Conservation (phyloP, 2,329 filamentous ascomycete genomes). For the Aspergillus sp. region DNA sequence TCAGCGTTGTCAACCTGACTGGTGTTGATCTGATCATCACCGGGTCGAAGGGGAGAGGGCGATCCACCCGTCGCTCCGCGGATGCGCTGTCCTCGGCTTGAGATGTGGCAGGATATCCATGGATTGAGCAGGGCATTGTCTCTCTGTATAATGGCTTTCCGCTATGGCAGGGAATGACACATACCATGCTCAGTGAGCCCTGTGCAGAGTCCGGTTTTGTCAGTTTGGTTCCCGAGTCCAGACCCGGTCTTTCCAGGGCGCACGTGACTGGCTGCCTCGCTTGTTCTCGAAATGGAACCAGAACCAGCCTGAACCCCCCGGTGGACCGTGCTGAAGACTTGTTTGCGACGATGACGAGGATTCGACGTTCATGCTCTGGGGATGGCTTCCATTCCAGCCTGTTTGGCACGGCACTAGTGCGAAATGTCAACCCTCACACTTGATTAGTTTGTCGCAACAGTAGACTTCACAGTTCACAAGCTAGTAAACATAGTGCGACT, state of each 20-base stretch:
- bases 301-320: not conserved
- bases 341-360: not conserved
- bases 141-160: no score
- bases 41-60: not conserved
- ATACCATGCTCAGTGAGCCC: not conserved
- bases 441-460: no score
- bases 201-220: not conserved
- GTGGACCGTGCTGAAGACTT: conserved; percentile 9
- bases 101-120: no score
- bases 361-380: not conserved
- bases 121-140: no score
- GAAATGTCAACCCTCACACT: no score
- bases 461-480: no score
- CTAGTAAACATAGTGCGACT: not conserved
- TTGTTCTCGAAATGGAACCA: conserved; percentile 2
- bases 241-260: not conserved
- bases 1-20: not conserved
- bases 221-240: not conserved
- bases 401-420: no score
- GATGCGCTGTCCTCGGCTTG: no score
- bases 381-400: not conserved
- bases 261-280: conserved; percentile 3
- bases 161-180: no score
- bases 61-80: conserved; percentile 6
- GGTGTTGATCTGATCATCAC: not conserved